Base-by-base conservation (phyloP, 208 protist species). In the Trypanosoma melophagium region DNA sequence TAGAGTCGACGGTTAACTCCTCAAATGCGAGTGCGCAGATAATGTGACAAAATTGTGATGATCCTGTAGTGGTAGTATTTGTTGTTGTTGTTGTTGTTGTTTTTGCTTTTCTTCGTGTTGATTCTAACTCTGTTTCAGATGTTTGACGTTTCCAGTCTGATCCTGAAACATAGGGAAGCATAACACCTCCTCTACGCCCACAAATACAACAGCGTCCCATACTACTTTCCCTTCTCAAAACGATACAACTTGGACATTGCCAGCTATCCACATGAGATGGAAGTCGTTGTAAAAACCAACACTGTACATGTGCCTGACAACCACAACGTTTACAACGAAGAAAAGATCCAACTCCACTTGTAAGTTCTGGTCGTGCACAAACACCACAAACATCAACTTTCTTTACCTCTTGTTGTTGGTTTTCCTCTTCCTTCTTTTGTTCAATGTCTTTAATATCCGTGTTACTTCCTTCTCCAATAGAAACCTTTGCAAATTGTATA, bases 221-320 rank as follows among this genome's bases (percentile, higher is more conserved):
- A 59, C 24, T 70, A 40, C 66, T 68, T 55, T 79, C 67, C 24
- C 75, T 60, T 9, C 56, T 47, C 51, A 63, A 60, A 60, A 74
- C 66, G n/a, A 53, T 64, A 71, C 88, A 94, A 21, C 62, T 66
- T 44, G 88, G 80, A 49, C 88, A 94, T 19, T 58, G 60, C 88
- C 88, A 94, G 40, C 52, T 24, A 21, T 79, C 62, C 1, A 54
- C 64, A 35, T 71, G 50, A n/a, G 60, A 73, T 40, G 77, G 83
- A n/a, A 80, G 38, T 44, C 66, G 64, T 4, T 79, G 63, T 22
- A 94, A 45, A 49, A 76, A 83, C 83, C 83, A 90, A 63, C 88
- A 94, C 45, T 74, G 64, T 0, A 84, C 51, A 61, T 94, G 88
- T 3, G 83, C 81, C 12, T 71, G 61, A 22, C 76, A 60, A 8